Evolutionary conservation across 352 stramenopile genomes (phyloP), one percentile per base, ranked within the genome.

Genomic region (Globisporangium middletonii): DNA sequence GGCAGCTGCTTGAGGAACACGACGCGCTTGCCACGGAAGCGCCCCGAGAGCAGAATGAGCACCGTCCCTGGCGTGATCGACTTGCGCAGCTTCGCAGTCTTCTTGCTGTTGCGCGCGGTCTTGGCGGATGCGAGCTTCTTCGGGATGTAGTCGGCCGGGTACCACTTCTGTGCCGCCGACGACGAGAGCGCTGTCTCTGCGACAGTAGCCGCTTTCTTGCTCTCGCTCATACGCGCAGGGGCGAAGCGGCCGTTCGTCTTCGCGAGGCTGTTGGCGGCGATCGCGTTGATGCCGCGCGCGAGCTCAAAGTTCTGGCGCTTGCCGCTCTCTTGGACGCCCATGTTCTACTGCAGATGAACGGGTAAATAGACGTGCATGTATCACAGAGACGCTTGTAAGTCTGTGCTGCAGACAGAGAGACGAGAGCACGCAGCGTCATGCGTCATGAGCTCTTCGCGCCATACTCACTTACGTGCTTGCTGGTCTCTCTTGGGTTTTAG

Each of bases 21-120:
- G n/a, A 99, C 96, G 65, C 97, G 92, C 89, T 99, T 99, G 81
- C 97, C 97, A 70, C 93, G 88, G 85, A 99, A 99, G 69, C 97
- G 92, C 54, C 97, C 97, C 33, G 92, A 94, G 16, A 99, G 79
- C 61, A 99, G 78, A 71, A 99, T 99, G 48, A 99, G 81, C 41
- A 99, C 95, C 27, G 96, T 98, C 72, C 97, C 97, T 8, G 97
- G 95, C 50, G 87, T 97, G 80, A 99, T 98, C 59, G 89, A 97
- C 62, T 94, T 86, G 59, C 97, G 95, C 23, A 99, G 82, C 77
- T 97, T 97, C 55, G 93, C 86, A 30, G 90, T 69, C 68, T 98
- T 98, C 57, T 76, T 72, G 64, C 68, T 82, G 75, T 89, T 89
- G 64, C 79, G 79, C 44, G 69, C 72, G 5, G 79, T 89, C 77